A percentile compares a stretch with the other conserved stretches of the same genome.
Conservation (phyloP, 306 rosid species). For the Sechiopsis laciniata region DNA sequence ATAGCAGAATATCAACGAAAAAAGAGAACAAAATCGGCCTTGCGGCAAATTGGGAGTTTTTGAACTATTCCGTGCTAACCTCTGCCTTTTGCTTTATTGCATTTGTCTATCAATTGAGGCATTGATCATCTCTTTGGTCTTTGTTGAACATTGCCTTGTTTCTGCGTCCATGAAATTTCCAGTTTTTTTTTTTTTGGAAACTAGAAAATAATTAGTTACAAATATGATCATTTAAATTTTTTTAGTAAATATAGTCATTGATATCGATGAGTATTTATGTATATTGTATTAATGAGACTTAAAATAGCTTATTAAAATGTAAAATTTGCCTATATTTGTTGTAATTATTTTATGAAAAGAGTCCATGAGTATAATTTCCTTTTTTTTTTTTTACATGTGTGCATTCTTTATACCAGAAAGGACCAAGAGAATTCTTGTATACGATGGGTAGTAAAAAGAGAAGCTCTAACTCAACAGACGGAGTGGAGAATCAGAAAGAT, state of each 20-base stretch:
- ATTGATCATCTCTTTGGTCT: background rate
- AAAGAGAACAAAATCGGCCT: background rate
- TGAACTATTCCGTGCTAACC: background rate
- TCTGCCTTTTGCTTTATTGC: background rate
- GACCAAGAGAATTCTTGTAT: conserved; percentile 10
- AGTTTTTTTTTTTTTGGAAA: no score
- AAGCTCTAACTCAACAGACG: conserved; percentile 32
- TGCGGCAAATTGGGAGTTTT: background rate
- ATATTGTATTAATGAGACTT: no score
- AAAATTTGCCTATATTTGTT: no score
- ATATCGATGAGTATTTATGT: no score
- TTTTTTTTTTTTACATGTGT: background rate
- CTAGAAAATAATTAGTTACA: no score
- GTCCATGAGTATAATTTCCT: no score
- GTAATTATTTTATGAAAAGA: no score
- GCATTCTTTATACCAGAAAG: conserved; percentile 2
- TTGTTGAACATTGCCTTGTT: background rate
- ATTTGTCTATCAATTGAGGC: background rate
- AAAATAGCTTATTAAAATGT: no score
- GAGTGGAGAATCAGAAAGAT: conserved; percentile 22
- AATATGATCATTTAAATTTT: no score
- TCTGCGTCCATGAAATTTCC: background rate
- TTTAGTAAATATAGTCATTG: no score
- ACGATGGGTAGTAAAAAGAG: conserved; percentile 47
- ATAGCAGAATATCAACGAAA: background rate